Conservation (phyloP, 768 basidiomycete genomes). For the Crucibulum laeve region DNA sequence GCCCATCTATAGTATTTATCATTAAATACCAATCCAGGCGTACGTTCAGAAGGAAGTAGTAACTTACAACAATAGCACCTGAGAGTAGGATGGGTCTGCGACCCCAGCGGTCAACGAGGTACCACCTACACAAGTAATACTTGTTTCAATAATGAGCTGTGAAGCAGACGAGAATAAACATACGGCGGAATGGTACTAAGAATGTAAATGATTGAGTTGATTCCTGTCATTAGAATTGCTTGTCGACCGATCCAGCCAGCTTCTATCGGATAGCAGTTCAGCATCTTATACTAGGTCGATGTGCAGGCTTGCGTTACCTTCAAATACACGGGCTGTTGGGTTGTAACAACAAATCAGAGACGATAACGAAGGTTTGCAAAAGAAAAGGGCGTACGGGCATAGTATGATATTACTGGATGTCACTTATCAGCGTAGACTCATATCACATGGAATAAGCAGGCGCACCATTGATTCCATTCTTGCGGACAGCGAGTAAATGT, state of each 20-base stretch:
- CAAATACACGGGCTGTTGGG: constrained; percentile 79
- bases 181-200: constrained; percentile 81
- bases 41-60: not conserved
- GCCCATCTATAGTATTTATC: constrained; percentile 58
- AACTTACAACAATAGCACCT: constrained; percentile 73
- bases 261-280: constrained; percentile 45
- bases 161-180: constrained; percentile 19
- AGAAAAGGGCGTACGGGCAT: constrained; percentile 77
- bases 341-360: not conserved
- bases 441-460: constrained; percentile 5
- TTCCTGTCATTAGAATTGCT: constrained; percentile 93
- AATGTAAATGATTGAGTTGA: constrained; percentile 82
- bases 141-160: constrained; percentile 6
- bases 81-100: constrained; percentile 81
- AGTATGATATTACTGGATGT: constrained; percentile 81
- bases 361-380: not conserved
- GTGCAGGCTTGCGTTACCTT: constrained; percentile 61
- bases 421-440: constrained; percentile 4
- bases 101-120: constrained; percentile 89
- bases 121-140: constrained; percentile 59
- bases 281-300: too few relatives aligned
- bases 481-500: not conserved
- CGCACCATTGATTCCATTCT: constrained; percentile 95
- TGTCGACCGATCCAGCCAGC: constrained; percentile 95
- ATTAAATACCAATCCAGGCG: not conserved